phyloP scores from a whole-genome alignment of 2,329 filamentous ascomycete species.

The Pleochaeta shiraiana region DNA sequence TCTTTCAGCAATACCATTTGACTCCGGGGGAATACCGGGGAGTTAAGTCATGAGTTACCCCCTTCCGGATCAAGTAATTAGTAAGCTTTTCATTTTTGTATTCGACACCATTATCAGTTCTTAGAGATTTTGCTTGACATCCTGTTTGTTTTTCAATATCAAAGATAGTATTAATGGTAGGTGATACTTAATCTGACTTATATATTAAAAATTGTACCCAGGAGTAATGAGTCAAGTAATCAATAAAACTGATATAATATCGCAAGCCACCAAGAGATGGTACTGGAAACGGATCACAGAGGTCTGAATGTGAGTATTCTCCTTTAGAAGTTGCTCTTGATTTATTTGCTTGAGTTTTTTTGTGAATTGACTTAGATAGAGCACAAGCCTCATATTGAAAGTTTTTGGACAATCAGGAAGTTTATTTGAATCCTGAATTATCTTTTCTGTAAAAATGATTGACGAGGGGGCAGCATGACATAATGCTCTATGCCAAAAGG shows the following conservation, averaged over 20 bases:
- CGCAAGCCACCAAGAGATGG: neutral
- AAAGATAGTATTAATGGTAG: neutral
- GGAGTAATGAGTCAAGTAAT: neutral
- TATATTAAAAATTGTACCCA: neutral
- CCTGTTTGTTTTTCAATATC: neutral
- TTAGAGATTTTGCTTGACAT: neutral
- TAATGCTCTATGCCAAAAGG: neutral
- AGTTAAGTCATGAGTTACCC: neutral
- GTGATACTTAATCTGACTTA: neutral
- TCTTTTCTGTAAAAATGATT: neutral
- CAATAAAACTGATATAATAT: conserved; percentile 2
- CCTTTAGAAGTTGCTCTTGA: neutral
- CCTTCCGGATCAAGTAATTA: neutral
- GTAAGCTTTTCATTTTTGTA: neutral
- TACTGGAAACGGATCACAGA: neutral
- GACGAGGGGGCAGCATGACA: neutral
- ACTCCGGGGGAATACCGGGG: neutral
- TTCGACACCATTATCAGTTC: neutral
- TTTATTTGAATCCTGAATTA: neutral
- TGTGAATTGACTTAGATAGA: neutral
- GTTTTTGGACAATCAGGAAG: neutral
- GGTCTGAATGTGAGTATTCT: conserved; percentile 1
- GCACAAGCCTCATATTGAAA: neutral
- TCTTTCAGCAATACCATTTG: neutral
- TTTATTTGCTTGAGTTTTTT: neutral